Percentiles rank a stretch among this genome's conserved stretches.
These are phyloP conservation scores for Candida manassasensis DNA, from an alignment of 805 yeast species.

Conservation along the genomic window DNA sequence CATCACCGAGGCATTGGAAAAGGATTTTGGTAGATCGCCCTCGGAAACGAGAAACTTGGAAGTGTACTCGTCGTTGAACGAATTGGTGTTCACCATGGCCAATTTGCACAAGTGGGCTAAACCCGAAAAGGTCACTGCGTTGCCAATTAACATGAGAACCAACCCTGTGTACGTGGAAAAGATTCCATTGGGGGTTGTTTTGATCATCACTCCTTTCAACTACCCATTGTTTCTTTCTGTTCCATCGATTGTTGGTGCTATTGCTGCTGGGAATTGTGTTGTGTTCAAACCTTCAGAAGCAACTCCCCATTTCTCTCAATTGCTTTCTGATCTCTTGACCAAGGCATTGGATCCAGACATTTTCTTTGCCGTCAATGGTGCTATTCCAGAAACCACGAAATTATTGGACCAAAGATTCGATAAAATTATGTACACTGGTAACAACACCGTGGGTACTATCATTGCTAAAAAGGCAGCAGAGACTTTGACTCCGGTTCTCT, in stretches of 20 bases:
- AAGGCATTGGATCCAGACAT: conserved; percentile 52
- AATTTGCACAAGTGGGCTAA: conserved; percentile 58
- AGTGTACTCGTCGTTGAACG: conserved; percentile 45
- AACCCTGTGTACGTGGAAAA: conserved; percentile 30
- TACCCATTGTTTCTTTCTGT: conserved; percentile 66
- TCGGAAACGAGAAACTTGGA: conserved; percentile 64
- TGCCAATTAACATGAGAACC: conserved; percentile 32
- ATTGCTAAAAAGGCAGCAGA: conserved; percentile 82
- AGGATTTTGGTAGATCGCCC: conserved; percentile 64
- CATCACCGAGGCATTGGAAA: conserved; percentile 51
- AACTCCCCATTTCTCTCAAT: conserved; percentile 55
- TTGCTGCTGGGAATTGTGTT: conserved; percentile 82
- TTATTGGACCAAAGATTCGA: conserved; percentile 66
- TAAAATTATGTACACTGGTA: conserved; percentile 84
- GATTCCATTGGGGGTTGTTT: conserved; percentile 57
- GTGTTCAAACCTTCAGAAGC: conserved; percentile 73
- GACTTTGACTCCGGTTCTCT: conserved; percentile 68
- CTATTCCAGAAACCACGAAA: conserved; percentile 53
- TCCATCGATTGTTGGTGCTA: conserved; percentile 69
- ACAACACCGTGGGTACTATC: conserved; percentile 67
- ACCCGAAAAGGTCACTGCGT: conserved; percentile 38
- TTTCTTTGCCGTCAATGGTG: conserved; percentile 69
- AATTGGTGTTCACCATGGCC: conserved; percentile 54
- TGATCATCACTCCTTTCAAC: conserved; percentile 77
- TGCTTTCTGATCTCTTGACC: conserved; percentile 52